Base-by-base conservation (phyloP, 2,329 filamentous ascomycete genomes). In the Stachybotrys chlorohalonatus region DNA sequence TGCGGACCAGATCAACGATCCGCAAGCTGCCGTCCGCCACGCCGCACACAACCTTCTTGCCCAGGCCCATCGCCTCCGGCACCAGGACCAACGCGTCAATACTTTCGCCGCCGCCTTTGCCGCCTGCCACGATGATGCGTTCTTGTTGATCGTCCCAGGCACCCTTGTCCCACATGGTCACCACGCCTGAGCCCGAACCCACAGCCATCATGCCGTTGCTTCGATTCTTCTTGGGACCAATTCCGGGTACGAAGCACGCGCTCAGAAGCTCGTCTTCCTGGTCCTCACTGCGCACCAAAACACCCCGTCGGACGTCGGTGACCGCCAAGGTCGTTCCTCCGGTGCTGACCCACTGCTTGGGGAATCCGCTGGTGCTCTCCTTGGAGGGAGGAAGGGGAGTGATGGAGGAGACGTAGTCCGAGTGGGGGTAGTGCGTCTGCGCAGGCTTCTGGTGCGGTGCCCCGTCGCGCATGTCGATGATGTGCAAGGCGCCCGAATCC, bases 61-160 rank as follows among this genome's bases (percentile, higher is more conserved):
- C 82, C 57, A 82, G 77, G 1, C 84, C 84, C 47, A 92, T 75
- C 16, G 81, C 82, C 39, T 87, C 82, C 0, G 91, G 90, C 16
- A 94, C 75, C 53, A 87, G 71, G 1, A 83, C 78, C 57, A 96
- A 75, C n/a, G 84, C 81, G 65, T 97, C 93, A 47, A 96, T 73
- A 56, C 88, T 90, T 68, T 95, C 91, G 49, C 83, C 89, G 8
- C 83, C 86, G 17, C 70, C 73, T 61, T 73, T 78, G 16, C 77
- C 80, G 9, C 76, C 72, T 60, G 90, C 85, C 8, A 96, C 83
- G 51, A 88, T 83, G 63, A 96, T 88, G 53, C 91, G 82, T 72
- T 95, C 91, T 62, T 95, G 89, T 68, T 96, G 90, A 68, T 97
- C 93, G 65, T 95, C 92, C 93, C 94, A 97, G 1, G 89, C 84